Percentiles rank a stretch among this genome's conserved stretches.
phyloP scores from a whole-genome alignment of 2,329 filamentous ascomycete species.

The Leptographium radiaticola region DNA sequence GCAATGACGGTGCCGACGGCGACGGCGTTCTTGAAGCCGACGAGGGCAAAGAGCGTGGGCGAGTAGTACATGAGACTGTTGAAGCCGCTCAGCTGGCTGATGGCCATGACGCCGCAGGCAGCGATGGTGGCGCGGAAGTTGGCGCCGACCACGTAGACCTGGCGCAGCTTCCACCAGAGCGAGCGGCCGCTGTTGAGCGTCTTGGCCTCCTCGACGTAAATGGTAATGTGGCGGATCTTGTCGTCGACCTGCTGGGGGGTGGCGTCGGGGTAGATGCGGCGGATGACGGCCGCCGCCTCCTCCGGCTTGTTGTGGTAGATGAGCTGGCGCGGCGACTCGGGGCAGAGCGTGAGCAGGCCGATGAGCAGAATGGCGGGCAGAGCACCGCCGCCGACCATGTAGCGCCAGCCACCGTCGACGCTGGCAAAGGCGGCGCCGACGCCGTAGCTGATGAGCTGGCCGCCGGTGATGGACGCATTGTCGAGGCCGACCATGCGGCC shows the following conservation, averaged over 20 bases:
- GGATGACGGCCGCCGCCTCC: slow-evolving; percentile 52
- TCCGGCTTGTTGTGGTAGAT: slow-evolving; percentile 50
- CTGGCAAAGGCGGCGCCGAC: slow-evolving; percentile 43
- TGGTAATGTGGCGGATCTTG: slow-evolving; percentile 1
- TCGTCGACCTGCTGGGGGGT: neutral
- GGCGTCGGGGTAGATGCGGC: slow-evolving; percentile 31
- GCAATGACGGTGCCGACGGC: slow-evolving; percentile 50
- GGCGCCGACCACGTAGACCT: neutral
- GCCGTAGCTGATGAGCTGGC: slow-evolving; percentile 37
- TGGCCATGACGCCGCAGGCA: neutral
- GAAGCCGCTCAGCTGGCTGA: slow-evolving; percentile 37
- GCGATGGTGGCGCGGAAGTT: neutral
- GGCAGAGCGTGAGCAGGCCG: slow-evolving; percentile 55
- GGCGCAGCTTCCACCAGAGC: neutral
- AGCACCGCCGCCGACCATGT: slow-evolving; percentile 51
- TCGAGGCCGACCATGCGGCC: slow-evolving; percentile 54
- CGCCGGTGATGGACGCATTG: slow-evolving; percentile 42
- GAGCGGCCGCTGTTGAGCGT: neutral
- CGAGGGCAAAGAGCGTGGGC: slow-evolving; percentile 44
- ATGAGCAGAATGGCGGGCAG: slow-evolving; percentile 61
- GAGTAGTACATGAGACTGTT: slow-evolving; percentile 53
- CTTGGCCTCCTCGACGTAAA: neutral
- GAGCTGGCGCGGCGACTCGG: slow-evolving; percentile 80
- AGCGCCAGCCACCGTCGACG: slow-evolving; percentile 45
- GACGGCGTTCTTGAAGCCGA: slow-evolving; percentile 39